Conservation (phyloP, 768 basidiomycete genomes). For the Pleurotus djamor region DNA sequence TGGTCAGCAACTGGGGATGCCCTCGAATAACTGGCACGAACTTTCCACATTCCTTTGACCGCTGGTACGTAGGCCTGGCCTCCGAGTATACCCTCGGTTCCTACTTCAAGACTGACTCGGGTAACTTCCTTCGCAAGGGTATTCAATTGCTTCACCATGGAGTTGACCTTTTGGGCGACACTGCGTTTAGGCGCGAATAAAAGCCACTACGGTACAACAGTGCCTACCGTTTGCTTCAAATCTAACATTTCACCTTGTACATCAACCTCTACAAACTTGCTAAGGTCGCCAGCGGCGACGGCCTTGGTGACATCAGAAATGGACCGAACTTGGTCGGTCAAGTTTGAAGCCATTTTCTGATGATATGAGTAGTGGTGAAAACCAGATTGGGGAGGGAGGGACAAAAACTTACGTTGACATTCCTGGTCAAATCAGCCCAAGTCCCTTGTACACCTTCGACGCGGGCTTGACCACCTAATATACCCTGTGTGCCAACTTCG, state of each 20-base stretch:
- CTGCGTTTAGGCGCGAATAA: not conserved
- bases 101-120: slow-evolving; percentile 88
- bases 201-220: not conserved
- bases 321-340: slow-evolving; percentile 73
- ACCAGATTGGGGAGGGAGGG: too few relatives aligned
- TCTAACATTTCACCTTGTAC: slow-evolving; percentile 83
- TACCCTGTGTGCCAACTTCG: slow-evolving; percentile 90
- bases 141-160: slow-evolving; percentile 77
- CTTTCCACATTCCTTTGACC: slow-evolving; percentile 95
- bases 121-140: slow-evolving; percentile 85
- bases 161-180: slow-evolving; percentile 49
- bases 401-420: slow-evolving; percentile 73
- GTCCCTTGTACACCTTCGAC: slow-evolving; percentile 93
- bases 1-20: not conserved
- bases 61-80: slow-evolving; percentile 92
- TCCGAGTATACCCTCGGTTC: slow-evolving; percentile 90
- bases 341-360: slow-evolving; percentile 74
- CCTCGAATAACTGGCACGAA: slow-evolving; percentile 15
- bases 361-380: not conserved
- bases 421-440: slow-evolving; percentile 87
- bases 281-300: slow-evolving; percentile 72
- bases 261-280: slow-evolving; percentile 72
- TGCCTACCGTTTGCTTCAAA: slow-evolving; percentile 62
- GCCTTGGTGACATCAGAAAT: slow-evolving; percentile 78
- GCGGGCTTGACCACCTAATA: slow-evolving; percentile 86